Percentiles rank a stretch among this genome's conserved stretches.
Conservation (phyloP, 495 filamentous ascomycete species). For the Penicillium lividum region DNA sequence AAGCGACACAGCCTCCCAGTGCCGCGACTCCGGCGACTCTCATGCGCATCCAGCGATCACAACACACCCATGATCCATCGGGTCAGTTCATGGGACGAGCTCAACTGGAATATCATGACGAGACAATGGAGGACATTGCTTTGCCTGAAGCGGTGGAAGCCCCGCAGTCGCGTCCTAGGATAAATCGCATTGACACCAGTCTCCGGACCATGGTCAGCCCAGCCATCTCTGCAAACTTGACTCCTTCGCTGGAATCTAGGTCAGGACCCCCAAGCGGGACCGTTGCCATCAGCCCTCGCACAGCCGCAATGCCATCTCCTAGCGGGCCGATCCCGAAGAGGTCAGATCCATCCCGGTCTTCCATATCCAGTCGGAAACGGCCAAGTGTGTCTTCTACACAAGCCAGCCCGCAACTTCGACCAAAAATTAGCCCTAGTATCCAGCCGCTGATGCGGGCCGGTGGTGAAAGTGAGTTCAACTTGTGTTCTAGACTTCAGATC, state of each 20-base stretch:
- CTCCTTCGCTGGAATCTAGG: constrained; percentile 34
- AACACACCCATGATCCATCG: constrained; percentile 27
- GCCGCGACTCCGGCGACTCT: constrained; percentile 83
- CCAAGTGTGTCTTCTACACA: constrained; percentile 75
- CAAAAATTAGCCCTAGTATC: constrained; percentile 91
- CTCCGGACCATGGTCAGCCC: constrained; percentile 31
- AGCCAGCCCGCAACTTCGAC: constrained; percentile 78
- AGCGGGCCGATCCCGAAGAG: constrained; percentile 43
- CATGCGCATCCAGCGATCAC: constrained; percentile 64
- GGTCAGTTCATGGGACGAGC: constrained; percentile 34
- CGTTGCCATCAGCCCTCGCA: constrained; percentile 38
- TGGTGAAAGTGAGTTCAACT: constrained; percentile 63
- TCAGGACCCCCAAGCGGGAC: constrained; percentile 28
- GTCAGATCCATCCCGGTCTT: constrained; percentile 37
- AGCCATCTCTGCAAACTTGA: constrained; percentile 32
- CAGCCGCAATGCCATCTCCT: constrained; percentile 45
- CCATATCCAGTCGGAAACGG: constrained; percentile 59
- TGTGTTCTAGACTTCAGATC: not conserved
- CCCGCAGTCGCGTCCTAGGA: constrained; percentile 33
- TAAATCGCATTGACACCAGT: constrained; percentile 48
- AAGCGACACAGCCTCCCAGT: constrained; percentile 32
- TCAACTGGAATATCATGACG: constrained; percentile 45
- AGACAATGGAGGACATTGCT: constrained; percentile 66
- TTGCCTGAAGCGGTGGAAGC: constrained; percentile 63
- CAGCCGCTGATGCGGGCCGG: constrained; percentile 81